A percentile compares a stretch with the other conserved stretches of the same genome.
Conservation (phyloP, 1,139 yeast genomes). For the Suhomyces maxii region DNA sequence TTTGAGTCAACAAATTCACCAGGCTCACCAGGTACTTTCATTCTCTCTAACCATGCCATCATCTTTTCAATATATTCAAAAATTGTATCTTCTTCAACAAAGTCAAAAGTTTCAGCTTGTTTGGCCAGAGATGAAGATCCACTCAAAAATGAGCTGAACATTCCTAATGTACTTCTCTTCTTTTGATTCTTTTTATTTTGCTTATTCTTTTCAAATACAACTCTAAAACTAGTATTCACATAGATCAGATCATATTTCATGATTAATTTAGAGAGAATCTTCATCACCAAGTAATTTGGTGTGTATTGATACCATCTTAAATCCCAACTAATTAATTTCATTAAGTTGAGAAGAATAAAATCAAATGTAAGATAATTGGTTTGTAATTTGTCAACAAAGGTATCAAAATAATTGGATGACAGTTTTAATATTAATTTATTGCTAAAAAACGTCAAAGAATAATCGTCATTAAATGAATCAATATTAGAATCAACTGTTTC, state of each 20-base stretch:
- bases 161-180: slow-evolving; percentile 6
- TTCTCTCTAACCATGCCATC: slow-evolving; percentile 32
- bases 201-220: slow-evolving; percentile 38
- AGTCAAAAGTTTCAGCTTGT: slow-evolving; percentile 21
- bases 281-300: slow-evolving; percentile 33
- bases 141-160: slow-evolving; percentile 15
- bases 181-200: slow-evolving; percentile 11
- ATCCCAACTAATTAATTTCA: slow-evolving; percentile 41
- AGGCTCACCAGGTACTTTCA: slow-evolving; percentile 7
- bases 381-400: slow-evolving; percentile 28
- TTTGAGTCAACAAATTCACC: neutral
- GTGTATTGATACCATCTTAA: slow-evolving; percentile 44
- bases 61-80: slow-evolving; percentile 33
- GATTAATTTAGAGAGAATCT: slow-evolving; percentile 31
- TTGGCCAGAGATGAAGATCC: slow-evolving; percentile 14
- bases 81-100: slow-evolving; percentile 36
- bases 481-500: slow-evolving; percentile 31
- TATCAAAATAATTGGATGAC: slow-evolving; percentile 21
- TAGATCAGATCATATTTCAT: slow-evolving; percentile 33
- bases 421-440: slow-evolving; percentile 37
- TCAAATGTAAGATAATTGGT: slow-evolving; percentile 35
- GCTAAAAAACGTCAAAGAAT: slow-evolving; percentile 28
- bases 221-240: slow-evolving; percentile 32
- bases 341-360: slow-evolving; percentile 33
- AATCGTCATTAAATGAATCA: slow-evolving; percentile 32